phyloP scores from a whole-genome alignment of 768 basidiomycete genomes.

The Phaffia australis region DNA sequence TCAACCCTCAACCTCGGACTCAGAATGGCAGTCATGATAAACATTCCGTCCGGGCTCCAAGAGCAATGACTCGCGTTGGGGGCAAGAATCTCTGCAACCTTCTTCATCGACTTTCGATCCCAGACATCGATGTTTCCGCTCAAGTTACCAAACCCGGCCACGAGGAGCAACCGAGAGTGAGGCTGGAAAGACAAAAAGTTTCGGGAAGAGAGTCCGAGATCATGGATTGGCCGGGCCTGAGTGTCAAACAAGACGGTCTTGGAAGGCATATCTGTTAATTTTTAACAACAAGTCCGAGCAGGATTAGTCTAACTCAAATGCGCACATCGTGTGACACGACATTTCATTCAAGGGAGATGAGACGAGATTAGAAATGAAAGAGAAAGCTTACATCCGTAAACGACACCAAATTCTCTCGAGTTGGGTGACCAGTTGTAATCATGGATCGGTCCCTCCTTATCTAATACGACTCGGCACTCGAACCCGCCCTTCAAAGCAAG shows the following conservation, averaged over 20 bases:
- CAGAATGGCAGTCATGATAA: slow-evolving; percentile 87
- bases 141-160: slow-evolving; percentile 94
- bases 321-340: background rate
- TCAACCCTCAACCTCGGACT: slow-evolving; percentile 91
- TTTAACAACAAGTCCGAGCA: background rate
- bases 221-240: slow-evolving; percentile 72
- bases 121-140: slow-evolving; percentile 86
- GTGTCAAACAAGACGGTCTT: slow-evolving; percentile 85
- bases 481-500: slow-evolving; percentile 86
- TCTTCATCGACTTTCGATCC: slow-evolving; percentile 74
- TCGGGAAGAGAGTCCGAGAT: slow-evolving; percentile 78
- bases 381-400: slow-evolving; percentile 75
- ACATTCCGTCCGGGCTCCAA: slow-evolving; percentile 89
- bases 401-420: slow-evolving; percentile 90
- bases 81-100: slow-evolving; percentile 68
- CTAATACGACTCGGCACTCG: slow-evolving; percentile 68
- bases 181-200: slow-evolving; percentile 97
- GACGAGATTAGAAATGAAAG: background rate
- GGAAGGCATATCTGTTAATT: slow-evolving; percentile 73
- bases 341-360: background rate
- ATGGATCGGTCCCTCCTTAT: slow-evolving; percentile 96
- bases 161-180: slow-evolving; percentile 70
- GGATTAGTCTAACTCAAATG: background rate
- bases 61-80: slow-evolving; percentile 89
- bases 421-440: slow-evolving; percentile 95